These are phyloP conservation scores for Ophiocordyceps camponoti-floridani DNA, from an alignment of 2,329 filamentous ascomycete species.

Conservation along the genomic window DNA sequence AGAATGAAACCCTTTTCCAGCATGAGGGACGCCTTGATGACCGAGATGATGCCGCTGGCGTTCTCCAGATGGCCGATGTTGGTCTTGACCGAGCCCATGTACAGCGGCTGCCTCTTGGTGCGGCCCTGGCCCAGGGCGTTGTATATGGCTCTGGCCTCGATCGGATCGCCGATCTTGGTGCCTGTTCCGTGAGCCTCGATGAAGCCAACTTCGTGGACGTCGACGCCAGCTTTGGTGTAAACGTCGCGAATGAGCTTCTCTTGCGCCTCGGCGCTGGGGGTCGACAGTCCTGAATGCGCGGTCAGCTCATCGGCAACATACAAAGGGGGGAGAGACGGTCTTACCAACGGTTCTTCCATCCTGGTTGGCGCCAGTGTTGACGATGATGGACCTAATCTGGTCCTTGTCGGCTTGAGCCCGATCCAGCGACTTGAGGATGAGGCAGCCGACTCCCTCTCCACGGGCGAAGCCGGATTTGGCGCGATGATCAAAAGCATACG, in stretches of 20 bases:
- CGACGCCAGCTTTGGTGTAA: slow-evolving; percentile 14
- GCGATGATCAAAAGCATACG: slow-evolving; percentile 19
- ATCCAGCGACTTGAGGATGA: slow-evolving; percentile 38
- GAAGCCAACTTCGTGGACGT: slow-evolving; percentile 12
- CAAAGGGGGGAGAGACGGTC: not conserved
- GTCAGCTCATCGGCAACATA: not conserved
- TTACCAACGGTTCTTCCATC: slow-evolving; percentile 27
- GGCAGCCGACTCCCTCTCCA: slow-evolving; percentile 37
- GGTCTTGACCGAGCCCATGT: slow-evolving; percentile 29
- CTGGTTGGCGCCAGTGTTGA: slow-evolving; percentile 30
- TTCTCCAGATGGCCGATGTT: slow-evolving; percentile 35
- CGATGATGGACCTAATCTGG: slow-evolving; percentile 31
- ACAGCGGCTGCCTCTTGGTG: slow-evolving; percentile 21
- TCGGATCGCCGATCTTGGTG: slow-evolving; percentile 35
- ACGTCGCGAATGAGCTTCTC: slow-evolving; percentile 17
- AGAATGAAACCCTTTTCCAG: slow-evolving; percentile 30
- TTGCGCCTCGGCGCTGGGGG: slow-evolving; percentile 33
- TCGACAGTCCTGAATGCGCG: slow-evolving; percentile 29
- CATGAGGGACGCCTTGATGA: slow-evolving; percentile 34
- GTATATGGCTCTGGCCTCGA: slow-evolving; percentile 31
- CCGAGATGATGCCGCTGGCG: slow-evolving; percentile 28
- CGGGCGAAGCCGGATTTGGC: slow-evolving; percentile 33
- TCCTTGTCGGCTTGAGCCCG: slow-evolving; percentile 37
- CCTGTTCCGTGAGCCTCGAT: slow-evolving; percentile 38
- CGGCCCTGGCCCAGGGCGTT: slow-evolving; percentile 22